A percentile compares a stretch with the other conserved stretches of the same genome.
phyloP scores from a whole-genome alignment of 2,329 filamentous ascomycete genomes.

The Laburnicola sp. region DNA sequence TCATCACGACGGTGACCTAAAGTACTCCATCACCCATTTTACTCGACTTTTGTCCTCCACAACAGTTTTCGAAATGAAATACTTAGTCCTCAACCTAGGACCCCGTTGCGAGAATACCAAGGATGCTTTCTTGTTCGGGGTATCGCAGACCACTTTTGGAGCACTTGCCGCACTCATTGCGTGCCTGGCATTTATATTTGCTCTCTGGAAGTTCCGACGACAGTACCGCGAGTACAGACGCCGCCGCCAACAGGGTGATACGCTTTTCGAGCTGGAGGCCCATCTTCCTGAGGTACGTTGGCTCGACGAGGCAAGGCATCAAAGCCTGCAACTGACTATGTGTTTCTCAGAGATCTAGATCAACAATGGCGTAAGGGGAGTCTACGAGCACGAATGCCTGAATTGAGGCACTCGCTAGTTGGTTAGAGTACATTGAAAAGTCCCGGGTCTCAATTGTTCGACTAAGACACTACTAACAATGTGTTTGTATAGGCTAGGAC shows the following conservation, averaged over 20 bases:
- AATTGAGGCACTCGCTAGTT: too few species aligned
- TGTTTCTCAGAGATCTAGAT: neutral
- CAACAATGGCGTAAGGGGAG: neutral
- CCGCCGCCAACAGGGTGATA: neutral
- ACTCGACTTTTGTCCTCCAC: too few species aligned
- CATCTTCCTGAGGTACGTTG: neutral
- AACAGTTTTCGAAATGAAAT: neutral
- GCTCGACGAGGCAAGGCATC: neutral
- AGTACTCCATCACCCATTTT: too few species aligned
- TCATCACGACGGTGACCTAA: neutral
- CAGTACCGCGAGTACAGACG: neutral
- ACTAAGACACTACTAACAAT: too few species aligned
- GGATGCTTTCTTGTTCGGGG: neutral
- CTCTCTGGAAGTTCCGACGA: slow-evolving; percentile 2
- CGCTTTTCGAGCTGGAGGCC: neutral
- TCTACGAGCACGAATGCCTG: too few species aligned
- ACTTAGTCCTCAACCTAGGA: neutral
- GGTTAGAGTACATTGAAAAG: too few species aligned
- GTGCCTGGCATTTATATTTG: neutral
- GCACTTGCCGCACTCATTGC: too few species aligned
- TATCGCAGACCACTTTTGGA: neutral
- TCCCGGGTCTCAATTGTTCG: too few species aligned
- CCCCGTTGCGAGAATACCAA: neutral
- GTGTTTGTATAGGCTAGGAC: too few species aligned
- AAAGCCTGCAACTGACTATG: too few species aligned